phyloP scores from a whole-genome alignment of 805 yeast genomes.

The Spencermartinsiella europaea region DNA sequence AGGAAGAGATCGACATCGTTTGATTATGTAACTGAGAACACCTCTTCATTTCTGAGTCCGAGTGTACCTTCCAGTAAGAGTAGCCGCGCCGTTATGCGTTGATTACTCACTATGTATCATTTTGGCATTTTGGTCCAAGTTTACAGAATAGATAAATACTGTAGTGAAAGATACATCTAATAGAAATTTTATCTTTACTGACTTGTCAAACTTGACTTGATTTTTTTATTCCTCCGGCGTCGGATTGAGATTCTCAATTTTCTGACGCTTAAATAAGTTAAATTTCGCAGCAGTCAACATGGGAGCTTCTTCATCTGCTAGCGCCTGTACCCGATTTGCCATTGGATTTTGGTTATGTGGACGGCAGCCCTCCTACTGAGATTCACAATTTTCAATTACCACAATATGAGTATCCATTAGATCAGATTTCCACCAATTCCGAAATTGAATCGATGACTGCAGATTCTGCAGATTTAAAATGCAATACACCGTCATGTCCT shows the following conservation, averaged over 20 bases:
- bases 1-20: background rate
- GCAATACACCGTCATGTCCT: no score
- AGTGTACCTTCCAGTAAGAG: no score
- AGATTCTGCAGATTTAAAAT: no score
- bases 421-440: no score
- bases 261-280: background rate
- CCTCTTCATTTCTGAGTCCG: background rate
- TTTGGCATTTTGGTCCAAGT: background rate
- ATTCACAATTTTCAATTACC: no score
- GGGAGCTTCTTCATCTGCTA: background rate
- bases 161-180: background rate
- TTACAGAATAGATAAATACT: background rate
- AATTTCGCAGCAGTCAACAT: background rate
- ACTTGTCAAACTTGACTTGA: no score
- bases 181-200: no score
- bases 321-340: background rate
- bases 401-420: no score
- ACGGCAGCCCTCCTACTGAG: no score
- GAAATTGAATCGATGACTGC: no score
- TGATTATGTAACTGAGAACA: background rate
- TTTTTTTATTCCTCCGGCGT: background rate
- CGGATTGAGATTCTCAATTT: background rate
- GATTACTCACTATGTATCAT: background rate
- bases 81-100: no score
- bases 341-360: background rate